Evolutionary conservation across 2,329 filamentous ascomycete genomes (phyloP), one percentile per base, ranked within the genome.

Genomic region (Chalaropsis thielavioides): DNA sequence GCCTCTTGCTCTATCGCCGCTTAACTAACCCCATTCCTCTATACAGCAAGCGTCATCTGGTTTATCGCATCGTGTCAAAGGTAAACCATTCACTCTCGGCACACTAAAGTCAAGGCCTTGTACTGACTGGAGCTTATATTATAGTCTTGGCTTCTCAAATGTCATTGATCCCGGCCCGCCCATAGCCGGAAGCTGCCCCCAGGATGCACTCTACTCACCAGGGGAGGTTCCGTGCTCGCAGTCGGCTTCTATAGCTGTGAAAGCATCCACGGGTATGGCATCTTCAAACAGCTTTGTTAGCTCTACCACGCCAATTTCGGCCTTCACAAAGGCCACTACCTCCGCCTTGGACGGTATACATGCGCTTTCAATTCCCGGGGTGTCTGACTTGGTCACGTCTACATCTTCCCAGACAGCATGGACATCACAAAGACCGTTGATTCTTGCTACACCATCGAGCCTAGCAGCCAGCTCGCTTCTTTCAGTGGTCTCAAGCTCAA

Each of bases 1-100:
- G 51, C 51, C 27, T 35, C 24, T n/a, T 8, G 17, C 8, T 38
- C 51, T 3, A 31, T 35, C 17, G 35, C 17, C 6, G 54, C 22
- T 31, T 17, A 24, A 5, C 35, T 51, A 31, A 62, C 60, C n/a
- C 13, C 44, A 27, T 40, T 38, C 22, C 11, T 17, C 15, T 46
- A 11, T 41, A 22, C 64, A 69, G 68, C 68, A 44, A 69, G 66
- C 41, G 64, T 67, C 40, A 56, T 58, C 35, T 65, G 62, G 65
- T 63, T 68, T 13, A 40, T 69, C 5, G 40, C 49, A 17, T 64
- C 66, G 24, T 69, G 68, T 35, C 40, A 51, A 60, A 64, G 62
- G 68, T 69, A 68, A 46, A 46, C 24, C 40, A 1, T 24, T 41
- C 31, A 35, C 44, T 27, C 51, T 44, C 49, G n/a, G 6, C 38